A percentile compares a stretch with the other conserved stretches of the same genome.
Conservation (phyloP, 805 yeast species). For the Kazachstania martiniae region DNA sequence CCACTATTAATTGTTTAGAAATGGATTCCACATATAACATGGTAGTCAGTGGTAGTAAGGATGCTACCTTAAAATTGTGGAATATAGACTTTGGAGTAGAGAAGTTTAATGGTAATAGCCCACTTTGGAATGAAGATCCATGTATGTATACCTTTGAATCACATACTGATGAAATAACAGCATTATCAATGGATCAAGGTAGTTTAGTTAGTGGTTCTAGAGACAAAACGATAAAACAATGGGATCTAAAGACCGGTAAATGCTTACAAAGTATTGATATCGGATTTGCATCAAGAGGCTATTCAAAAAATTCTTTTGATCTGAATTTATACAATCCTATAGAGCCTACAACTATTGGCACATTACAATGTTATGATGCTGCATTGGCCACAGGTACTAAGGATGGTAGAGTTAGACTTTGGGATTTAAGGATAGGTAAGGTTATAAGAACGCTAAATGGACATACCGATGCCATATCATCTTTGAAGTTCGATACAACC, state of each 20-base stretch:
- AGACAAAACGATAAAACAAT: conserved; percentile 62
- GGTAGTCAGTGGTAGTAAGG: conserved; percentile 44
- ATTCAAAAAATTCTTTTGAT: conserved; percentile 5
- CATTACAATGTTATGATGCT: conserved; percentile 60
- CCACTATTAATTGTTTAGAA: conserved; percentile 52
- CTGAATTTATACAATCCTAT: background rate
- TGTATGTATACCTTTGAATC: conserved; percentile 45
- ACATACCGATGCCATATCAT: conserved; percentile 57
- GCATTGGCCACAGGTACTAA: conserved; percentile 71
- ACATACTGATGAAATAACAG: conserved; percentile 57
- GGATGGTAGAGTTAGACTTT: conserved; percentile 62
- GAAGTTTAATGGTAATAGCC: conserved; percentile 3
- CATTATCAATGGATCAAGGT: conserved; percentile 42
- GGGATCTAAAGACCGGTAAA: conserved; percentile 59
- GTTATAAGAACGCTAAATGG: conserved; percentile 51
- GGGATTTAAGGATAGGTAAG: conserved; percentile 68
- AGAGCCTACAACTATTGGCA: conserved; percentile 41
- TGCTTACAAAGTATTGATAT: conserved; percentile 63
- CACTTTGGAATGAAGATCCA: conserved; percentile 20
- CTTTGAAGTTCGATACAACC: conserved; percentile 54
- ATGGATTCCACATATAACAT: conserved; percentile 37
- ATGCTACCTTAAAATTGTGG: conserved; percentile 56
- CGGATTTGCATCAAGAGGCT: conserved; percentile 14
- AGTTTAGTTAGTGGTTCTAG: conserved; percentile 55
- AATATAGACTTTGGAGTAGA: conserved; percentile 27